Percentiles rank a stretch among this genome's conserved stretches.
Conservation (phyloP, 371 early-diverging fungal genomes). For the Sanchytrium tribonematis region DNA sequence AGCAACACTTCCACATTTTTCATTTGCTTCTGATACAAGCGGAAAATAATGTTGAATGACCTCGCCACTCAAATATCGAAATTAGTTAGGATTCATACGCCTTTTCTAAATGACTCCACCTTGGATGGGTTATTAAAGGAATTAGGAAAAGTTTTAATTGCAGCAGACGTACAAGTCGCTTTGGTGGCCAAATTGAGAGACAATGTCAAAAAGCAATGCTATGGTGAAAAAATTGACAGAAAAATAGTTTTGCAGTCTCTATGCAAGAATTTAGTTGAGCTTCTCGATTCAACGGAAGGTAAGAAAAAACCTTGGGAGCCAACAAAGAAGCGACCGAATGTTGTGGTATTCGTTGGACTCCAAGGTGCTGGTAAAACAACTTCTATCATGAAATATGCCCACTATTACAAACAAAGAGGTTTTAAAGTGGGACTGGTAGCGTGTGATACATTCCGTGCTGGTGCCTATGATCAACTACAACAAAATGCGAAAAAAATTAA, state of each 20-base stretch:
- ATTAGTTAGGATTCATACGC: background rate
- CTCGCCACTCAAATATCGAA: background rate
- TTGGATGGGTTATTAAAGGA: conserved; percentile 11
- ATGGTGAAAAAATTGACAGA: conserved; percentile 47
- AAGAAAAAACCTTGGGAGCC: conserved; percentile 64
- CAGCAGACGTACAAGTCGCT: conserved; percentile 71
- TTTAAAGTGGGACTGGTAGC: conserved; percentile 92
- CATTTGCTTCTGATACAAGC: no score
- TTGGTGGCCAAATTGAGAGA: conserved; percentile 56
- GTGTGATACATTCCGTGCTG: conserved; percentile 98
- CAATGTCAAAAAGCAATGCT: conserved; percentile 58
- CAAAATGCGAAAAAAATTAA: conserved; percentile 96
- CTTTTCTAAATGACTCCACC: background rate
- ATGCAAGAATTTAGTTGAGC: conserved; percentile 83
- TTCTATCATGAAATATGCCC: conserved; percentile 90
- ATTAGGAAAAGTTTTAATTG: conserved; percentile 11
- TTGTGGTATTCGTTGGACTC: conserved; percentile 97
- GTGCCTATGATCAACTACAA: conserved; percentile 98
- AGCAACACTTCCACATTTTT: no score
- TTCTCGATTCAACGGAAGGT: conserved; percentile 69
- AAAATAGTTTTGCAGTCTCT: conserved; percentile 5
- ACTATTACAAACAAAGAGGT: conserved; percentile 85
- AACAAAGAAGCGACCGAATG: conserved; percentile 47
- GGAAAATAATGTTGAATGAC: conserved; percentile 1
- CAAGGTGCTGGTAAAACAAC: conserved; percentile 99